Evolutionary conservation across 306 rosid genomes (phyloP).

Genomic region (Notholithocarpus densiflorus): DNA sequence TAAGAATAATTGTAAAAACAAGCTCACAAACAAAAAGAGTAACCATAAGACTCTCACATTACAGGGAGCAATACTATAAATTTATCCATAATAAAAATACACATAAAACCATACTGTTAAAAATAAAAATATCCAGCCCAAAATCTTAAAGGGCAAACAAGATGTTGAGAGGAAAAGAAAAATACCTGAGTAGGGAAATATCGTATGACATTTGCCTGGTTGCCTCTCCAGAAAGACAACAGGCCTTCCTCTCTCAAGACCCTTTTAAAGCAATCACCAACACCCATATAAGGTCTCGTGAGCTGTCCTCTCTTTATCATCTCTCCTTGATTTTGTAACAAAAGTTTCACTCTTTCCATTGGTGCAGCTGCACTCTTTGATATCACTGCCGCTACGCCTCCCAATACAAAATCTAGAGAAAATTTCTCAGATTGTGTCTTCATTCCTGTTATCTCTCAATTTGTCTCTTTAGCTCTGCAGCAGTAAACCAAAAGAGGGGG

Average conservation of each 20-base stretch:
- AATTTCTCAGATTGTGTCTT: slow-evolving; percentile 55
- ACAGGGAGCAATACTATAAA: neutral
- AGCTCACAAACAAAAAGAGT: neutral
- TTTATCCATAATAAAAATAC: neutral
- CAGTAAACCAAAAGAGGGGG: neutral
- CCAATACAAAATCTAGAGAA: slow-evolving; percentile 74
- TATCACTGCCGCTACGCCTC: slow-evolving; percentile 72
- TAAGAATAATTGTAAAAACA: neutral
- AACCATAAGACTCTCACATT: neutral
- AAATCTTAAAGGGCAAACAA: slow-evolving; percentile 5
- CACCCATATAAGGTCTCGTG: slow-evolving; percentile 64
- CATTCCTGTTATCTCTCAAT: slow-evolving; percentile 35
- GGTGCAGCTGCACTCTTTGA: slow-evolving; percentile 86
- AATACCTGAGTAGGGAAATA: slow-evolving; percentile 94
- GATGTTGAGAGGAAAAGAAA: neutral
- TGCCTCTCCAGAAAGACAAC: slow-evolving; percentile 87
- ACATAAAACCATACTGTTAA: neutral
- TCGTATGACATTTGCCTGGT: slow-evolving; percentile 80
- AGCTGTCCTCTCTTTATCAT: slow-evolving; percentile 86
- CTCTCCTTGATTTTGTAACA: slow-evolving; percentile 93
- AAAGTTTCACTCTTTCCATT: slow-evolving; percentile 87
- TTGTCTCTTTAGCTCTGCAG: slow-evolving; percentile 16
- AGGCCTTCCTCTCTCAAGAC: slow-evolving; percentile 80
- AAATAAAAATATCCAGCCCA: neutral
- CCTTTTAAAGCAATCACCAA: slow-evolving; percentile 63